Percentiles rank a stretch among this genome's conserved stretches.
Conservation (phyloP, 176 grass and related monocot species). For the Pontederia paniculata region DNA sequence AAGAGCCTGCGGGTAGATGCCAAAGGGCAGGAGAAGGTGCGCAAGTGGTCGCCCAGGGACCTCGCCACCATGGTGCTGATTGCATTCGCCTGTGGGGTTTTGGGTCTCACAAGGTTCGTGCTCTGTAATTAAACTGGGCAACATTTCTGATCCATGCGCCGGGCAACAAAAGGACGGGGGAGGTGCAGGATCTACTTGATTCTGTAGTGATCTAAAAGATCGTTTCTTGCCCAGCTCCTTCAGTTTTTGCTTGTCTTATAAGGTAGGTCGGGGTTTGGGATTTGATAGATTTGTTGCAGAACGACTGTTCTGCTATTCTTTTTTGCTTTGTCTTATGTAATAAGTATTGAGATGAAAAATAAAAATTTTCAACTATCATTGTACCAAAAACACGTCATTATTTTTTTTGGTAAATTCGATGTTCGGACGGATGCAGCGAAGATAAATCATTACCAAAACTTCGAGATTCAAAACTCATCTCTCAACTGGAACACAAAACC, state of each 20-base stretch:
- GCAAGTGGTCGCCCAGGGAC: constrained; percentile 58
- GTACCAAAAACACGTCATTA: no score
- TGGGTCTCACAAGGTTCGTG: constrained; percentile 69
- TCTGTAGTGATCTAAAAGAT: neutral
- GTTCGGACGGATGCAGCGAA: no score
- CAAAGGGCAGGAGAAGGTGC: constrained; percentile 32
- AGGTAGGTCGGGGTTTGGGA: no score
- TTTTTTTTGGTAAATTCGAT: no score
- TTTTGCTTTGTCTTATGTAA: no score
- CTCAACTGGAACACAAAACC: no score
- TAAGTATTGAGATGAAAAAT: no score
- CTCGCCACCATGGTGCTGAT: constrained; percentile 44
- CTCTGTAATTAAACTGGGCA: constrained; percentile 38
- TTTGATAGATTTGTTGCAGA: constrained; percentile 23
- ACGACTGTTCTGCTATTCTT: constrained; percentile 46
- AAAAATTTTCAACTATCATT: no score
- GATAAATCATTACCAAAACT: no score
- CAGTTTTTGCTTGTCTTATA: neutral
- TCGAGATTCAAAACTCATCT: no score
- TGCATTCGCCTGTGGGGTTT: constrained; percentile 41
- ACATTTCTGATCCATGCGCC: neutral
- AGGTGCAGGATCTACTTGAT: no score
- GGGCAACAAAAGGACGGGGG: neutral
- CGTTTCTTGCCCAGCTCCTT: constrained; percentile 3
- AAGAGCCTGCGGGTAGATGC: constrained; percentile 86